These are phyloP conservation scores for Clausena lansium DNA, from an alignment of 345 rosid genomes.

Conservation along the genomic window DNA sequence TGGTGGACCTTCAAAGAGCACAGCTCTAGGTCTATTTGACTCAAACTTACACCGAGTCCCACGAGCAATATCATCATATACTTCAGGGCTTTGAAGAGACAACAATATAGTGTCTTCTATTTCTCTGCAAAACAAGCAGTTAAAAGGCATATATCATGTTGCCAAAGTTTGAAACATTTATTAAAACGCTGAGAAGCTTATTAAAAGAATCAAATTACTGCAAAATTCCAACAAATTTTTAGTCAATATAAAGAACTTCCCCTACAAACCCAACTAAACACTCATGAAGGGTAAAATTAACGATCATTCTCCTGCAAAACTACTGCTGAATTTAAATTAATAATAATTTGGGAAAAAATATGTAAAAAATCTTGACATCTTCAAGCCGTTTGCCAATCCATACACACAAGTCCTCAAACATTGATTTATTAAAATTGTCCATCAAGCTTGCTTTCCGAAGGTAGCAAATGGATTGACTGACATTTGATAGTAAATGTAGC, in stretches of 20 bases:
- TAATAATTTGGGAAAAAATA: not conserved
- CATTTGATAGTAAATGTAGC: not conserved
- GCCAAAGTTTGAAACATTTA: not conserved
- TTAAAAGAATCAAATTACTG: not conserved
- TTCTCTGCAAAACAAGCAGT: conserved; percentile 51
- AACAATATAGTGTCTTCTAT: conserved; percentile 86
- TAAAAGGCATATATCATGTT: not conserved
- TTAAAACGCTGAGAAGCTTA: not conserved
- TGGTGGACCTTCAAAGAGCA: conserved; percentile 97
- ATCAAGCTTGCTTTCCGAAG: not conserved
- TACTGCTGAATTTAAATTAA: not conserved
- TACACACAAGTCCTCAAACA: not conserved
- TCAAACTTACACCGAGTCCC: conserved; percentile 82
- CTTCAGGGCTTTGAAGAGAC: conserved; percentile 83
- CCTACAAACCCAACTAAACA: not conserved
- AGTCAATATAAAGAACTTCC: not conserved
- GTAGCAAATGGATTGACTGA: conserved; percentile 1
- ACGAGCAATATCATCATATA: conserved; percentile 89
- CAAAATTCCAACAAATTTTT: not conserved
- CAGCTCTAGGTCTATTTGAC: conserved; percentile 91
- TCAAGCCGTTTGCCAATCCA: not conserved
- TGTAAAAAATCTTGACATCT: not conserved
- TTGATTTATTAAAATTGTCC: not conserved
- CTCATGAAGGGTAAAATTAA: not conserved
- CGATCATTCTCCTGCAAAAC: not conserved